Conservation (phyloP, 140 eudicot genomes). For the Anethum foeniculum region DNA sequence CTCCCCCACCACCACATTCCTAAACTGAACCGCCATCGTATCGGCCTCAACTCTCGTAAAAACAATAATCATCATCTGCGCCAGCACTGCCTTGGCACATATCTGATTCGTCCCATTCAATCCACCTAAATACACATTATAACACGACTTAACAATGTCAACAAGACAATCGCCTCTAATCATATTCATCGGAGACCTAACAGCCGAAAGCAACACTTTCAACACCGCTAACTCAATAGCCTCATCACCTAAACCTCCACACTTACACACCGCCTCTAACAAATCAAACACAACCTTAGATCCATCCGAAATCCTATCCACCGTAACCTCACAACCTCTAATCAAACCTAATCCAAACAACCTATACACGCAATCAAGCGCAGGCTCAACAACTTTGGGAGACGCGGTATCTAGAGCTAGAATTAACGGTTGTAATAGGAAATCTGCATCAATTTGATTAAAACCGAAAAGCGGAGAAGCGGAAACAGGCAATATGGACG, state of each 20-base stretch:
- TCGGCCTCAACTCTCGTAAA: slow-evolving; percentile 75
- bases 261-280: slow-evolving; percentile 72
- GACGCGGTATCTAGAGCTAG: slow-evolving; percentile 67
- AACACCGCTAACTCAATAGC: slow-evolving; percentile 57
- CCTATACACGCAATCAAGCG: slow-evolving; percentile 59
- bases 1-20: slow-evolving; percentile 52
- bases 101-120: slow-evolving; percentile 95
- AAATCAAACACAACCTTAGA: slow-evolving; percentile 29
- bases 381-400: slow-evolving; percentile 80
- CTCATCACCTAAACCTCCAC: slow-evolving; percentile 65
- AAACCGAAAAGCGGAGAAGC: slow-evolving; percentile 55
- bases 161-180: slow-evolving; percentile 65
- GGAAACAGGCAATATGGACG: slow-evolving; percentile 24
- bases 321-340: slow-evolving; percentile 55
- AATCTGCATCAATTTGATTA: slow-evolving; percentile 46
- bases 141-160: slow-evolving; percentile 76
- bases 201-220: slow-evolving; percentile 66
- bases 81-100: slow-evolving; percentile 87
- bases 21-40: slow-evolving; percentile 34
- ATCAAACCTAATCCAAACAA: slow-evolving; percentile 60
- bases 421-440: slow-evolving; percentile 56
- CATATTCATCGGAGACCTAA: slow-evolving; percentile 47
- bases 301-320: not conserved
- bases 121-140: slow-evolving; percentile 82
- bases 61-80: slow-evolving; percentile 83